These are phyloP conservation scores for Coniophora puteana DNA, from an alignment of 1,284 basidiomycete genomes.

Conservation along the genomic window DNA sequence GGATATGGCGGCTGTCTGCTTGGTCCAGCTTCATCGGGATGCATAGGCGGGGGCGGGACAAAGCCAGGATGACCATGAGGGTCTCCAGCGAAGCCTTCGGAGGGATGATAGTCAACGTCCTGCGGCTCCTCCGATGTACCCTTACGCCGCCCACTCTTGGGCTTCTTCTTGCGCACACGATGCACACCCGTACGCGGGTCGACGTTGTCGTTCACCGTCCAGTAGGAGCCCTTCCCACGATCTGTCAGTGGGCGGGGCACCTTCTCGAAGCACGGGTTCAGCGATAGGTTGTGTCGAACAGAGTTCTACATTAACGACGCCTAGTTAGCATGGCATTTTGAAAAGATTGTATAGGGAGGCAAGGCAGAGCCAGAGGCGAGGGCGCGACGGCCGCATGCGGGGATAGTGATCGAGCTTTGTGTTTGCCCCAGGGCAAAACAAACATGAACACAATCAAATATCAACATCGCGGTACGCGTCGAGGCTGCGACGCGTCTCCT, in stretches of 20 bases:
- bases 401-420: slow-evolving; percentile 20
- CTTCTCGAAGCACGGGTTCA: slow-evolving; percentile 93
- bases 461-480: slow-evolving; percentile 57
- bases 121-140: slow-evolving; percentile 45
- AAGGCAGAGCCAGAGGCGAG: too few species aligned
- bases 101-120: slow-evolving; percentile 58
- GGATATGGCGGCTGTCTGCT: slow-evolving; percentile 55
- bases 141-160: slow-evolving; percentile 44
- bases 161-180: slow-evolving; percentile 78
- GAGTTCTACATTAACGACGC: slow-evolving; percentile 65
- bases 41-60: slow-evolving; percentile 45
- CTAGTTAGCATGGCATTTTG: slow-evolving; percentile 16
- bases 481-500: too few species aligned
- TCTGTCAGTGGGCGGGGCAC: slow-evolving; percentile 86
- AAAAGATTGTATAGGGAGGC: slow-evolving; percentile 17
- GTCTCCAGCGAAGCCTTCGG: slow-evolving; percentile 40
- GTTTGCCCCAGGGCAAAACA: slow-evolving; percentile 32
- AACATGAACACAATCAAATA: slow-evolving; percentile 48
- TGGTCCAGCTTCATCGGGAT: slow-evolving; percentile 52
- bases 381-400: too few species aligned
- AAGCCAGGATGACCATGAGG: slow-evolving; percentile 51
- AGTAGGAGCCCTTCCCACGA: slow-evolving; percentile 83
- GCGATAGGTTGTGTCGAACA: slow-evolving; percentile 89
- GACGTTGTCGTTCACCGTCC: slow-evolving; percentile 84
- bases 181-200: slow-evolving; percentile 84